These are phyloP conservation scores for Malus fusca DNA, from an alignment of 306 rosid species.

Conservation along the genomic window DNA sequence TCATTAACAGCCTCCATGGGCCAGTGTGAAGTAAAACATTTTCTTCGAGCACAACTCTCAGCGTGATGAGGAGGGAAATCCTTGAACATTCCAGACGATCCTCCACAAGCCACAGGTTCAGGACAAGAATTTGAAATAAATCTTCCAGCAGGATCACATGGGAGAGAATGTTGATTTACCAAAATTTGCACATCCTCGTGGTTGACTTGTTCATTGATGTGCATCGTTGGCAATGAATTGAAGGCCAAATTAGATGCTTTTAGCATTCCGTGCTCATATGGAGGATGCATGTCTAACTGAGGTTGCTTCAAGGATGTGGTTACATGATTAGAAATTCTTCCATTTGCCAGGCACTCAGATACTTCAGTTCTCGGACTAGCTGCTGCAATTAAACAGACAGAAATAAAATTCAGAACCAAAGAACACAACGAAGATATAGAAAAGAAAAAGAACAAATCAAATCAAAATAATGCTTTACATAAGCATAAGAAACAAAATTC, in stretches of 20 bases:
- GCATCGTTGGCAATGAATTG: slow-evolving; percentile 43
- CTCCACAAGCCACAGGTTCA: slow-evolving; percentile 19
- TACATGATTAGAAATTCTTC: slow-evolving; percentile 14
- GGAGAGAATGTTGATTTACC: not conserved
- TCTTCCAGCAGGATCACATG: slow-evolving; percentile 21
- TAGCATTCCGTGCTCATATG: slow-evolving; percentile 23
- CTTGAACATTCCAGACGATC: slow-evolving; percentile 23
- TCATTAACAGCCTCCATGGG: slow-evolving; percentile 50
- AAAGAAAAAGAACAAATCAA: not conserved
- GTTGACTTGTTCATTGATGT: slow-evolving; percentile 22
- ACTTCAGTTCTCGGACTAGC: slow-evolving; percentile 35
- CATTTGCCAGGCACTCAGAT: slow-evolving; percentile 26
- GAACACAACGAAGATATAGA: not conserved
- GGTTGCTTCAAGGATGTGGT: slow-evolving; percentile 35
- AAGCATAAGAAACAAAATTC: not conserved
- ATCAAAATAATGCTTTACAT: not conserved
- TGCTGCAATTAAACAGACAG: slow-evolving; percentile 14
- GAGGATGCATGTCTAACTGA: slow-evolving; percentile 11
- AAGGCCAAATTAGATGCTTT: slow-evolving; percentile 27
- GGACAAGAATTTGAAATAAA: slow-evolving; percentile 25
- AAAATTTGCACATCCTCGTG: slow-evolving; percentile 20
- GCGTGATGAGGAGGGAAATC: slow-evolving; percentile 15
- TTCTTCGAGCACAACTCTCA: slow-evolving; percentile 26
- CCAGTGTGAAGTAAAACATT: slow-evolving; percentile 60
- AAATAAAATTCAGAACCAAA: not conserved